A percentile compares a stretch with the other conserved stretches of the same genome.
phyloP scores from a whole-genome alignment of 345 rosid species.

The Citrus maxima region DNA sequence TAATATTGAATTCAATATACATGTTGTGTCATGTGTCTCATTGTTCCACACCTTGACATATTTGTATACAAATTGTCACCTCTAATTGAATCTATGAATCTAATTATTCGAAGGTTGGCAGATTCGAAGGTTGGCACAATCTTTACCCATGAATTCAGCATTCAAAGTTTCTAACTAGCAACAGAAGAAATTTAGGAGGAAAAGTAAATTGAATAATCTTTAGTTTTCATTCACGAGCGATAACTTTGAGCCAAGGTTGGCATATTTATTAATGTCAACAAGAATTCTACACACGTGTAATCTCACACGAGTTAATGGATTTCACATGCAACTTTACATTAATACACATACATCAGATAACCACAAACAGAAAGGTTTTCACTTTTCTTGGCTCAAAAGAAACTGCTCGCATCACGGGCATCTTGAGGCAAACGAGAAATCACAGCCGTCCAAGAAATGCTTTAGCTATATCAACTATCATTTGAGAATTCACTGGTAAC shows the following conservation, averaged over 20 bases:
- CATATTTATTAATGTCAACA: background rate
- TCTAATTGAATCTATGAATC: too few relatives aligned
- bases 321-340: background rate
- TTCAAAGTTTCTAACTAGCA: background rate
- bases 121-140: too few relatives aligned
- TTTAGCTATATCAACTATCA: background rate
- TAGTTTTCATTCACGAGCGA: background rate
- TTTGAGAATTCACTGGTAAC: background rate
- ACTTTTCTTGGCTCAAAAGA: constrained; percentile 11
- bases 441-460: constrained; percentile 20
- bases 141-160: too few relatives aligned
- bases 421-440: constrained; percentile 25
- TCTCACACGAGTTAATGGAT: background rate
- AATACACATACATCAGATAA: background rate
- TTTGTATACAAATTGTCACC: too few relatives aligned
- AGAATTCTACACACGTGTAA: constrained; percentile 15
- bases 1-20: too few relatives aligned
- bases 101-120: too few relatives aligned
- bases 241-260: constrained; percentile 1
- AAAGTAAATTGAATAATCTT: too few relatives aligned
- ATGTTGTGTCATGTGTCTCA: too few relatives aligned
- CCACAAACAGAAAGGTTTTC: constrained; percentile 13
- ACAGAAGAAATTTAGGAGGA: background rate
- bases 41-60: too few relatives aligned
- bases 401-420: constrained; percentile 19